Conservation (phyloP, 2,329 filamentous ascomycete genomes). For the Alternaria rosae region DNA sequence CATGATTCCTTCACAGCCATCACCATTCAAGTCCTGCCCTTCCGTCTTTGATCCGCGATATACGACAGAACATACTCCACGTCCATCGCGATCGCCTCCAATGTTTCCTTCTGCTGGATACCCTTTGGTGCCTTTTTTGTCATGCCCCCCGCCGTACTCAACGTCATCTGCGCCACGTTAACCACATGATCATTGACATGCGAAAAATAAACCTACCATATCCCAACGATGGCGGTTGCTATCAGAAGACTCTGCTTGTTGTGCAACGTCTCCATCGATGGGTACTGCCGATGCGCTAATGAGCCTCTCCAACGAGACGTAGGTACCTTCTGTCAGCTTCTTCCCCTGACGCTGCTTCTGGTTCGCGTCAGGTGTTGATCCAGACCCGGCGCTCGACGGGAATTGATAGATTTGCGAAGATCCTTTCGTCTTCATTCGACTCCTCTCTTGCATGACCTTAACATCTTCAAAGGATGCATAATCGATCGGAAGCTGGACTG, state of each 20-base stretch:
- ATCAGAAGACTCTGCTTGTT: neutral
- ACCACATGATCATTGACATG: neutral
- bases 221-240: conserved; percentile 65
- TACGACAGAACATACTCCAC: conserved; percentile 26
- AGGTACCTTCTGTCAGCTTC: conserved; percentile 64
- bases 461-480: conserved; percentile 52
- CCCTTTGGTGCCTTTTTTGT: conserved; percentile 61
- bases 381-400: neutral
- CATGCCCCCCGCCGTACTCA: conserved; percentile 71
- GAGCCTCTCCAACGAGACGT: conserved; percentile 67
- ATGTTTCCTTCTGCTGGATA: conserved; percentile 18
- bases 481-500: conserved; percentile 61
- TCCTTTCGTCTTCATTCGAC: conserved; percentile 21
- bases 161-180: conserved; percentile 71
- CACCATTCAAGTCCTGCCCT: neutral
- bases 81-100: conserved; percentile 27
- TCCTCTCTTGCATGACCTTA: conserved; percentile 19
- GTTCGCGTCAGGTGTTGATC: conserved; percentile 12
- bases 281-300: conserved; percentile 6
- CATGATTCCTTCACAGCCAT: neutral
- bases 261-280: neutral
- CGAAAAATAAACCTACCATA: conserved; percentile 57
- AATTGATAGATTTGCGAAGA: conserved; percentile 13
- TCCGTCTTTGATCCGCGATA: conserved; percentile 19
- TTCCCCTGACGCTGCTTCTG: conserved; percentile 52